These are phyloP conservation scores for Sapria himalayana DNA, from an alignment of 345 rosid species.

Conservation along the genomic window DNA sequence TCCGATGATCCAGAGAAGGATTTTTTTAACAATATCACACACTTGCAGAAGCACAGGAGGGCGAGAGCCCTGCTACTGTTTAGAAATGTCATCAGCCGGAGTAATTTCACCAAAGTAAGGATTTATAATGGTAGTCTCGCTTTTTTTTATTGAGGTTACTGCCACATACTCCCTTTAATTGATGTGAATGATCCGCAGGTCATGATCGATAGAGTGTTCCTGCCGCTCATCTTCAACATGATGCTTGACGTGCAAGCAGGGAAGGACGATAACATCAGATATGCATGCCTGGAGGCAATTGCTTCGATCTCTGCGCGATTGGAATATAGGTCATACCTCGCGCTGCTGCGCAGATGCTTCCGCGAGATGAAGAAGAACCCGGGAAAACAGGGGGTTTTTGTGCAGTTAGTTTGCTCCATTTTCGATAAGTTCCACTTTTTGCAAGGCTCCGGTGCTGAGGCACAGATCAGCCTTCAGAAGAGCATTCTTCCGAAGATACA, in stretches of 20 bases:
- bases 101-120: slow-evolving; percentile 35
- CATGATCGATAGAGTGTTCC: slow-evolving; percentile 44
- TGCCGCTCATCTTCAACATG: slow-evolving; percentile 65
- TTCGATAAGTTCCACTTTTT: slow-evolving; percentile 62
- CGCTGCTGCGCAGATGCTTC: slow-evolving; percentile 50
- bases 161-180: too few species aligned
- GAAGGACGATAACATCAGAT: slow-evolving; percentile 38
- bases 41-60: slow-evolving; percentile 70
- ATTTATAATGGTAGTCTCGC: too few species aligned
- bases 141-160: too few species aligned
- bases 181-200: slow-evolving; percentile 25
- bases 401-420: slow-evolving; percentile 47
- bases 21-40: slow-evolving; percentile 58
- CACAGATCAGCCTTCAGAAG: slow-evolving; percentile 38
- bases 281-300: slow-evolving; percentile 58
- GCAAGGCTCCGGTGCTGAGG: slow-evolving; percentile 14
- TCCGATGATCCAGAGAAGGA: slow-evolving; percentile 70
- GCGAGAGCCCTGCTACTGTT: slow-evolving; percentile 55
- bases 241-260: slow-evolving; percentile 59
- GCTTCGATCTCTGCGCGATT: slow-evolving; percentile 47
- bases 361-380: slow-evolving; percentile 34
- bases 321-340: slow-evolving; percentile 65
- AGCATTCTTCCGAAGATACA: slow-evolving; percentile 49
- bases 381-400: slow-evolving; percentile 43
- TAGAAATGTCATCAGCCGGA: slow-evolving; percentile 22